Evolutionary conservation across 495 filamentous ascomycete genomes (phyloP).

Genomic region (Penicillium maclennaniae): DNA sequence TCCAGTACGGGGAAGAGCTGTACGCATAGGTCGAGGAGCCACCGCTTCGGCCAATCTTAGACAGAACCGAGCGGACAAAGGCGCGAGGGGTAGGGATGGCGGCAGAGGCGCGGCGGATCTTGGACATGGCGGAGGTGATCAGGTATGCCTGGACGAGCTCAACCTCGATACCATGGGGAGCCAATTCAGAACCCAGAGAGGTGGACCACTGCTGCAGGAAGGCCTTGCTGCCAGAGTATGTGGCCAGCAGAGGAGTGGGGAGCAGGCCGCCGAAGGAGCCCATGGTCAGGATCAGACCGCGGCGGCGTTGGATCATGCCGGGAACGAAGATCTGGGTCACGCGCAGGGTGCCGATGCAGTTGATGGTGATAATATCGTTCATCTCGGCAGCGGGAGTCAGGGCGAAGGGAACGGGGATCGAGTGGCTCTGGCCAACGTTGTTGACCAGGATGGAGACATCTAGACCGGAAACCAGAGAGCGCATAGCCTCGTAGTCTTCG

Average conservation of each 20-base stretch:
- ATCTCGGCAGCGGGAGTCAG: conserved; percentile 75
- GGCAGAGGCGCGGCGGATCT: conserved; percentile 73
- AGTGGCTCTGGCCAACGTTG: conserved; percentile 93
- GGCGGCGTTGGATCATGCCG: conserved; percentile 74
- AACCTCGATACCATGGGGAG: conserved; percentile 73
- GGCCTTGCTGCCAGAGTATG: conserved; percentile 96
- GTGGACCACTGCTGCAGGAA: conserved; percentile 97
- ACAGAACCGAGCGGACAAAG: conserved; percentile 75
- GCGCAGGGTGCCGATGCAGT: conserved; percentile 82
- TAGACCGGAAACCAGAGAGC: conserved; percentile 60
- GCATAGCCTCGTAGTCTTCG: conserved; percentile 70
- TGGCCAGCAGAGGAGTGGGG: conserved; percentile 89
- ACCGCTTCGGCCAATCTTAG: conserved; percentile 76
- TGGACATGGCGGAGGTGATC: conserved; percentile 93
- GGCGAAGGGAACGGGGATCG: conserved; percentile 84
- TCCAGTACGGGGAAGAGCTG: conserved; percentile 90
- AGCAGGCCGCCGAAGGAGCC: conserved; percentile 88
- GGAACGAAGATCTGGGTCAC: conserved; percentile 82
- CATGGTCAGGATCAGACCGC: conserved; percentile 93
- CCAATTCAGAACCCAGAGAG: conserved; percentile 78
- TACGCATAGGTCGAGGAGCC: conserved; percentile 69
- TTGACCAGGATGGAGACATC: conserved; percentile 90
- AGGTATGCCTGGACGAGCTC: conserved; percentile 87
- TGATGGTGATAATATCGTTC: conserved; percentile 86
- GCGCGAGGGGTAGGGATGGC: conserved; percentile 75